Evolutionary conservation across 371 early-diverging fungal genomes (phyloP), one percentile per base, ranked within the genome.

Genomic region (Mortierella sp.): DNA sequence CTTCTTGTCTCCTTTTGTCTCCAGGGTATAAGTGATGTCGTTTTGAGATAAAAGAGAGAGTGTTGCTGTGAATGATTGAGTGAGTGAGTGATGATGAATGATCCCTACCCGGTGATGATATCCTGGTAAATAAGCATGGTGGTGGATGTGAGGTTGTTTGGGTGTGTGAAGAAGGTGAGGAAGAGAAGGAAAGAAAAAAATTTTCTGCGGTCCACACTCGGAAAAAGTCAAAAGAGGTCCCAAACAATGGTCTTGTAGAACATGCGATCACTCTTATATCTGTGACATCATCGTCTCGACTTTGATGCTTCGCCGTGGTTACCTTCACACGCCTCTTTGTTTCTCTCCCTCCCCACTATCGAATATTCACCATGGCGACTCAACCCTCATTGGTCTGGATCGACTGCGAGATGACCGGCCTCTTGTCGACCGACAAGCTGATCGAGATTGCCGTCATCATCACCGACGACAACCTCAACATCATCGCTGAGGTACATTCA

Each of bases 371-470:
- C n/a, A n/a, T n/a, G n/a, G n/a, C n/a, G n/a, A n/a, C n/a, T 4
- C 29, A 58, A 58, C 71, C 82, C n/a, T 81, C 94, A 37, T 87
- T 97, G 48, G 95, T 97, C 40, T 97, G 97, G 97, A 93, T 97
- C 73, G 97, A 97, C 79, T 94, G 96, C 77, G 96, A 96, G 90
- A 93, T 92, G 91, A 90, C 92, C 31, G 96, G 95, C 55, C 90
- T 96, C 44, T 90, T 92, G 77, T 76, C 93, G 4, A 91, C 89
- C 53, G 93, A 92, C 73, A 90, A 90, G 58, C 88, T 97, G 79
- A 93, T 98, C 66, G 98, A 97, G 85, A 94, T 97, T 65, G 96
- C 97, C 0, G 93, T 92, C 48, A 88, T 97, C 63, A 88, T 97
- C 71, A 97, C 98, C 4, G 96, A 97, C 77, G 94, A 92, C 31